A percentile compares a stretch with the other conserved stretches of the same genome.
Evolutionary conservation across 306 rosid species (phyloP).

Genomic region (Cyamopsis tetragonoloba): DNA sequence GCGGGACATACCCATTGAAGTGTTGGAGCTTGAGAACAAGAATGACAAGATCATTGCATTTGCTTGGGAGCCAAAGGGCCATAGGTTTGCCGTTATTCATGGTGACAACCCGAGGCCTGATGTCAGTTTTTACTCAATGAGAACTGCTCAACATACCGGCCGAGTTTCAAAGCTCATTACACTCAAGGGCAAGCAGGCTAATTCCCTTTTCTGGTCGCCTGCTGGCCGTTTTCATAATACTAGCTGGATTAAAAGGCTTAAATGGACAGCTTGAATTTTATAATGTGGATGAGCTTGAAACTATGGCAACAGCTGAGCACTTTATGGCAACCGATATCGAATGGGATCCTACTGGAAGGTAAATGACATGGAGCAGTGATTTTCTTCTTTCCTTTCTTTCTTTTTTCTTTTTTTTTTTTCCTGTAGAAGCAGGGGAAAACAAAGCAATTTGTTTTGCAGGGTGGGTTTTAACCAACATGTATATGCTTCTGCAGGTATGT

Average conservation of each 20-base stretch:
- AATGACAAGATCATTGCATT: slow-evolving; percentile 87
- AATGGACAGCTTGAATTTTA: slow-evolving; percentile 75
- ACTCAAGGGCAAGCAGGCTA: slow-evolving; percentile 81
- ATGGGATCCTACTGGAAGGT: slow-evolving; percentile 98
- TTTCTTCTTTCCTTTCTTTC: no score
- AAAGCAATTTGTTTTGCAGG: slow-evolving; percentile 8
- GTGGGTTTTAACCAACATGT: no score
- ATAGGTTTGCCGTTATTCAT: slow-evolving; percentile 74
- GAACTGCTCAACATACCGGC: slow-evolving; percentile 55
- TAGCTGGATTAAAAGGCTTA: slow-evolving; percentile 75
- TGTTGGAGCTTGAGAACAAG: slow-evolving; percentile 81
- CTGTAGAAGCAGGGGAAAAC: no score
- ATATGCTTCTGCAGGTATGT: slow-evolving; percentile 73
- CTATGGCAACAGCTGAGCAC: slow-evolving; percentile 78
- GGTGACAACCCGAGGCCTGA: slow-evolving; percentile 84
- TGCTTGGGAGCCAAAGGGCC: slow-evolving; percentile 97
- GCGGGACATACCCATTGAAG: slow-evolving; percentile 82
- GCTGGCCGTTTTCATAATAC: slow-evolving; percentile 63
- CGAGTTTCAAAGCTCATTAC: slow-evolving; percentile 76
- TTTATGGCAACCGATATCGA: slow-evolving; percentile 80
- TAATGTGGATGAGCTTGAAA: slow-evolving; percentile 79
- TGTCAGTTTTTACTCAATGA: slow-evolving; percentile 68
- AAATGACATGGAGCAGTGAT: neutral
- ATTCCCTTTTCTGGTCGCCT: slow-evolving; percentile 88
- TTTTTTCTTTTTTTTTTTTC: no score